Percentiles rank a stretch among this genome's conserved stretches.
Conservation (phyloP, 495 filamentous ascomycete genomes). For the Neurospora discreta region DNA sequence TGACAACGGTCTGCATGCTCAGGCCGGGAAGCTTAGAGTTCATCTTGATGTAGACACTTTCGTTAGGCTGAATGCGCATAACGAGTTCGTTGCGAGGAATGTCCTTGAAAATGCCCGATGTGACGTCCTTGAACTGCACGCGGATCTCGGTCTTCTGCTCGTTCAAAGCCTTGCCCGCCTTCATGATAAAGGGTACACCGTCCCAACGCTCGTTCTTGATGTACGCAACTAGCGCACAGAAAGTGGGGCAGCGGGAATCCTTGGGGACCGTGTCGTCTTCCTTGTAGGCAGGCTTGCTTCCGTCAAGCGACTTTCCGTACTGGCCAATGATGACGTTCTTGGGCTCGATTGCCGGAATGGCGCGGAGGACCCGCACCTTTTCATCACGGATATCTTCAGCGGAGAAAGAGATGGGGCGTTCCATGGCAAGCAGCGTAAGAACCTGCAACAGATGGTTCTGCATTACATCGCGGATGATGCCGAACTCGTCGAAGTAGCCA, state of each 20-base stretch:
- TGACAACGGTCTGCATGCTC: constrained; percentile 99
- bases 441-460: constrained; percentile 96
- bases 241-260: constrained; percentile 93
- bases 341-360: constrained; percentile 90
- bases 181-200: constrained; percentile 97
- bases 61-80: constrained; percentile 98
- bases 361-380: constrained; percentile 92
- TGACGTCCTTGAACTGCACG: constrained; percentile 99
- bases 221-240: constrained; percentile 91
- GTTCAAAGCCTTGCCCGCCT: constrained; percentile 97
- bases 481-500: constrained; percentile 99
- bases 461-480: constrained; percentile 98
- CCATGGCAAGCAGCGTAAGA: constrained; percentile 93
- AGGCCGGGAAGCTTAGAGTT: constrained; percentile 98
- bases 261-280: constrained; percentile 98
- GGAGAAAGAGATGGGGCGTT: constrained; percentile 95
- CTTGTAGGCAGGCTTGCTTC: constrained; percentile 94
- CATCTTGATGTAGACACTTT: constrained; percentile 99
- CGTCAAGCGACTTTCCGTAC: constrained; percentile 92
- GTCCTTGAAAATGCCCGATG: constrained; percentile 98
- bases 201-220: constrained; percentile 99
- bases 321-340: constrained; percentile 99
- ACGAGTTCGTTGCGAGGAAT: constrained; percentile 99
- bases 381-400: constrained; percentile 98
- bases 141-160: constrained; percentile 99